Conservation (phyloP, 768 basidiomycete species). For the Pleurotus citrinopileatus region DNA sequence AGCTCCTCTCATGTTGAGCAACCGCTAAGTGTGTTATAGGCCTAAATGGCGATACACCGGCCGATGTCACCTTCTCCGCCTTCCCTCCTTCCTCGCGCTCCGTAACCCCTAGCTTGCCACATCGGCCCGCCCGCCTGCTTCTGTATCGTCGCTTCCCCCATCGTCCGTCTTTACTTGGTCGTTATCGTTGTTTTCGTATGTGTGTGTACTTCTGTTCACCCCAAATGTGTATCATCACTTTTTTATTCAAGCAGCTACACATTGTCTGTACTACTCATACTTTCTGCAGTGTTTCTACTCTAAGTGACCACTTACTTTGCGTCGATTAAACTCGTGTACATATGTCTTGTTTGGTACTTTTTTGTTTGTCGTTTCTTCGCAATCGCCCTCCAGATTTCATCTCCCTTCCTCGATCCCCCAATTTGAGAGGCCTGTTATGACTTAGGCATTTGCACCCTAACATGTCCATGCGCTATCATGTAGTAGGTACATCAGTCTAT, state of each 20-base stretch:
- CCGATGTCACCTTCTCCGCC: too few relatives aligned
- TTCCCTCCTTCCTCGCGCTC: too few relatives aligned
- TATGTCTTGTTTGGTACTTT: conserved; percentile 1
- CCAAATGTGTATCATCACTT: conserved; percentile 9
- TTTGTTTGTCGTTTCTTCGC: neutral
- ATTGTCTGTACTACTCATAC: conserved; percentile 8
- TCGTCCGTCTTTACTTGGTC: conserved; percentile 2
- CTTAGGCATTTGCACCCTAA: neutral
- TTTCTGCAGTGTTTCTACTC: neutral
- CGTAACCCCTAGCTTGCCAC: neutral
- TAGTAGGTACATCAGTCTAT: neutral
- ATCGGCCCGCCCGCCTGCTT: neutral
- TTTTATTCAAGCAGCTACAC: conserved; percentile 3
- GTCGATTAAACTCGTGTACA: neutral
- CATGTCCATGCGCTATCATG: neutral
- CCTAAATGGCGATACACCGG: neutral
- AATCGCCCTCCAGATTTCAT: neutral
- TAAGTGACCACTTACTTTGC: neutral
- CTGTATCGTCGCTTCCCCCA: neutral
- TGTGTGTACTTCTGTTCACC: conserved; percentile 7
- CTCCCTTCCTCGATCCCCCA: neutral
- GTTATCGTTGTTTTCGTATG: conserved; percentile 10
- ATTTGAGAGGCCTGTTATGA: too few relatives aligned
- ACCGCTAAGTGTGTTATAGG: neutral
- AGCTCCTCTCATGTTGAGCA: neutral